A percentile compares a stretch with the other conserved stretches of the same genome.
phyloP scores from a whole-genome alignment of 2,329 filamentous ascomycete genomes.

The Phoma sp. region DNA sequence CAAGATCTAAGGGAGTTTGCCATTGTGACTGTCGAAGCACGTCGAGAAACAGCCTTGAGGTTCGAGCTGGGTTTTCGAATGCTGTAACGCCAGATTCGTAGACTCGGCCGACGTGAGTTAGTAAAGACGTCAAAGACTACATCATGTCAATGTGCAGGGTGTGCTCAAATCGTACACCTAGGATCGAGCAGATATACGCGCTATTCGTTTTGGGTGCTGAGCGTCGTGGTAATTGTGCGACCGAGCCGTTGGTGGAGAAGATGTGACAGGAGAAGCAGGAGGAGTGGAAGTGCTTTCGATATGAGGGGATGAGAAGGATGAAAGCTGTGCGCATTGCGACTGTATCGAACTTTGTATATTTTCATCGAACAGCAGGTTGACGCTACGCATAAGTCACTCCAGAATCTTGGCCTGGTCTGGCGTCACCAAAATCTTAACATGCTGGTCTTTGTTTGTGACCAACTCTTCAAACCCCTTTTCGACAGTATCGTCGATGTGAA shows the following conservation, averaged over 20 bases:
- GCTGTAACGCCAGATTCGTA: slow-evolving; percentile 19
- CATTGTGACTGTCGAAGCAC: slow-evolving; percentile 13
- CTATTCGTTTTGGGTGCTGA: not conserved
- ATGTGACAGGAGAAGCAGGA: not conserved
- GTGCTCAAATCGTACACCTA: too few relatives aligned
- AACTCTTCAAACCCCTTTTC: slow-evolving; percentile 43
- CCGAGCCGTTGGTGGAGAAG: not conserved
- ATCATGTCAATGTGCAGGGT: too few relatives aligned
- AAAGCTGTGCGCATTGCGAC: too few relatives aligned
- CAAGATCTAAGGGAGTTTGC: not conserved
- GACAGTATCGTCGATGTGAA: slow-evolving; percentile 42
- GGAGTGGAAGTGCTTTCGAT: not conserved
- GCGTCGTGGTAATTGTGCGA: not conserved
- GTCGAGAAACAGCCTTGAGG: slow-evolving; percentile 5
- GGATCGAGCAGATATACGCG: not conserved
- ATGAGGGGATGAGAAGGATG: too few relatives aligned
- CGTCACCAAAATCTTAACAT: slow-evolving; percentile 48
- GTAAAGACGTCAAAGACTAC: too few relatives aligned
- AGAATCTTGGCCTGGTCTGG: slow-evolving; percentile 23
- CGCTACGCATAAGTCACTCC: too few relatives aligned
- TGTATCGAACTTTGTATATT: too few relatives aligned
- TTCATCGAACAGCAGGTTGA: too few relatives aligned
- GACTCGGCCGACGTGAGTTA: slow-evolving; percentile 3
- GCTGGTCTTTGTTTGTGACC: slow-evolving; percentile 40
- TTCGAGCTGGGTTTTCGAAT: slow-evolving; percentile 10